phyloP scores from a whole-genome alignment of 106 monocot genomes.

The Gastrodia elata region DNA sequence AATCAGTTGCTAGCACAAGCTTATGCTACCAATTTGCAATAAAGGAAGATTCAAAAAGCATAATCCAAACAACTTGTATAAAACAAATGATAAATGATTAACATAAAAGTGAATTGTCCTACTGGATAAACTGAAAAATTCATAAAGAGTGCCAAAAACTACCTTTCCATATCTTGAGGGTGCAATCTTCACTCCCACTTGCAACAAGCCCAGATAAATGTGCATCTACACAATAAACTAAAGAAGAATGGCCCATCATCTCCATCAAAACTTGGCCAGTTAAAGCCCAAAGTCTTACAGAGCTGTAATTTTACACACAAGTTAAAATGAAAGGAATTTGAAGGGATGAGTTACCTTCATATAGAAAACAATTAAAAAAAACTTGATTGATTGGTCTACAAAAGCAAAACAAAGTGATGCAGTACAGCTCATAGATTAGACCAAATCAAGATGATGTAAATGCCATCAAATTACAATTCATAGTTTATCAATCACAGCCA shows the following conservation, averaged over 20 bases:
- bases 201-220: conserved; percentile 81
- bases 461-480: not conserved
- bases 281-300: conserved; percentile 85
- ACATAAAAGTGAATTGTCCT: not conserved
- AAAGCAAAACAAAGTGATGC: not conserved
- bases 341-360: not conserved
- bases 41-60: not conserved
- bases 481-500: no score
- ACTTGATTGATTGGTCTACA: not conserved
- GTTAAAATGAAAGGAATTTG: not conserved
- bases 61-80: not conserved
- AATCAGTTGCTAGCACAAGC: not conserved
- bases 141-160: not conserved
- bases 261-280: conserved; percentile 86
- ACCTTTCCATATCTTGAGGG: conserved; percentile 95
- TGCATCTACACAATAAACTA: conserved; percentile 91
- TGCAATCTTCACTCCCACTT: conserved; percentile 91
- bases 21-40: not conserved
- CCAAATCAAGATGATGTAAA: not conserved
- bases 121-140: not conserved
- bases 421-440: not conserved
- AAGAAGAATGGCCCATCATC: conserved; percentile 85
- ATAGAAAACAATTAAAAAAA: not conserved
- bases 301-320: conserved; percentile 37
- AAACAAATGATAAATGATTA: not conserved